These are phyloP conservation scores for Zasmidium cellare DNA, from an alignment of 2,329 filamentous ascomycete species.

Conservation along the genomic window DNA sequence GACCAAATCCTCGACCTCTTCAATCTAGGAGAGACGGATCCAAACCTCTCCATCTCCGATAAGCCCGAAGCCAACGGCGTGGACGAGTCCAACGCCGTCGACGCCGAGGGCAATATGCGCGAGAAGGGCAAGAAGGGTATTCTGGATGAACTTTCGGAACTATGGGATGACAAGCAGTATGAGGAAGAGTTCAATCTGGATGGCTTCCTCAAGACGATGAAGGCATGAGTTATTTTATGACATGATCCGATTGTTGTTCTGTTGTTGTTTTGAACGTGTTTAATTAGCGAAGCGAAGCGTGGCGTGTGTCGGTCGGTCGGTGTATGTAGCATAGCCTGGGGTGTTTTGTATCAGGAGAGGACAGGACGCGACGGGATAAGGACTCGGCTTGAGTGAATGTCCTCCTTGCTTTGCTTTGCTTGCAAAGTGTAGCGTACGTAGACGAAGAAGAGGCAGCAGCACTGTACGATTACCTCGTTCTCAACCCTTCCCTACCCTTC, in stretches of 20 bases:
- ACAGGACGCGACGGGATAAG: not conserved
- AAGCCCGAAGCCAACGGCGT: slow-evolving; percentile 59
- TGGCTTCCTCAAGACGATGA: slow-evolving; percentile 93
- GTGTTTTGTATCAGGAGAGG: too few relatives aligned
- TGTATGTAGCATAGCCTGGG: slow-evolving; percentile 2
- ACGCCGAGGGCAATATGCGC: slow-evolving; percentile 83
- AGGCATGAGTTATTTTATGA: too few relatives aligned
- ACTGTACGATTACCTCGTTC: not conserved
- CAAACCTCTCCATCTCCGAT: slow-evolving; percentile 33
- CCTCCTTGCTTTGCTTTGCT: too few relatives aligned
- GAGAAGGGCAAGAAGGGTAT: slow-evolving; percentile 97
- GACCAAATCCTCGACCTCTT: slow-evolving; percentile 97
- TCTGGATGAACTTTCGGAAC: slow-evolving; percentile 88
- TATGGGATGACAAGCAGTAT: slow-evolving; percentile 98
- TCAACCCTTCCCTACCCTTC: slow-evolving; percentile 1
- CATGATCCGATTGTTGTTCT: not conserved
- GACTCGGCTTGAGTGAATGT: not conserved
- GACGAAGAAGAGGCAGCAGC: not conserved
- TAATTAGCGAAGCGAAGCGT: not conserved
- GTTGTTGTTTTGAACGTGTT: too few relatives aligned
- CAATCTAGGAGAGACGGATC: slow-evolving; percentile 75
- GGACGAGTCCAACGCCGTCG: slow-evolving; percentile 69
- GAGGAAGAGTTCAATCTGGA: slow-evolving; percentile 97
- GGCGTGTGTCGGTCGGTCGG: too few relatives aligned
- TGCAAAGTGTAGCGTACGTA: too few relatives aligned